These are phyloP conservation scores for Aspergillus hancockii DNA, from an alignment of 495 filamentous ascomycete genomes.

Conservation along the genomic window DNA sequence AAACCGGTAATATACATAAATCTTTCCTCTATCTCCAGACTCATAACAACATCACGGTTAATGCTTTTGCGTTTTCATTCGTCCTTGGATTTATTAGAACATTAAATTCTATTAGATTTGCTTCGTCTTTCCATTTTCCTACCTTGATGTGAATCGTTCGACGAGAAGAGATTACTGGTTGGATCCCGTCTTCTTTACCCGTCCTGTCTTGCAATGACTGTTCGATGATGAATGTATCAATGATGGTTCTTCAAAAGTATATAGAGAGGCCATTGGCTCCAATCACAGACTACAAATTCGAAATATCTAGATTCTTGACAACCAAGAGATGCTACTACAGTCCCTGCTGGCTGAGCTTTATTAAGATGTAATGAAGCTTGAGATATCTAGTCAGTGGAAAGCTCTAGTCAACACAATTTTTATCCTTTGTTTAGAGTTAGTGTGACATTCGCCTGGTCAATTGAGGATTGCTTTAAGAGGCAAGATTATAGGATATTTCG, in stretches of 20 bases:
- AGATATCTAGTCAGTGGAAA: too few relatives aligned
- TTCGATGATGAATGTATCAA: conserved; percentile 31
- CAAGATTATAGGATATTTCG: too few relatives aligned
- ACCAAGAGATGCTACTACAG: too few relatives aligned
- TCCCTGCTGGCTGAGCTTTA: too few relatives aligned
- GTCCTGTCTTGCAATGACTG: conserved; percentile 20
- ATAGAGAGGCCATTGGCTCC: conserved; percentile 18
- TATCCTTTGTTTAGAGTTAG: too few relatives aligned
- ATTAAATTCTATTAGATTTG: conserved; percentile 8
- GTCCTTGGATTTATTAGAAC: conserved; percentile 13
- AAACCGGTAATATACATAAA: conserved; percentile 15
- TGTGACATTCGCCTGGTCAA: too few relatives aligned
- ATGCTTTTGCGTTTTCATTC: conserved; percentile 27
- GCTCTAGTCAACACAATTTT: too few relatives aligned
- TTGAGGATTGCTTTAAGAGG: too few relatives aligned
- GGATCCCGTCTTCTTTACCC: background rate
- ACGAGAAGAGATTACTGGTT: background rate
- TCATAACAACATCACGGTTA: conserved; percentile 20
- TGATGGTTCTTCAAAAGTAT: conserved; percentile 27
- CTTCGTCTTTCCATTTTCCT: conserved; percentile 4
- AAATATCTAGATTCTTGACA: too few relatives aligned
- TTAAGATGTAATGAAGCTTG: too few relatives aligned
- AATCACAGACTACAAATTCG: conserved; percentile 19
- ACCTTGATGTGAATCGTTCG: background rate
- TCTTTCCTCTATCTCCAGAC: conserved; percentile 11